phyloP scores from a whole-genome alignment of 305 asterid genomes.

The Fraxinus floribunda region DNA sequence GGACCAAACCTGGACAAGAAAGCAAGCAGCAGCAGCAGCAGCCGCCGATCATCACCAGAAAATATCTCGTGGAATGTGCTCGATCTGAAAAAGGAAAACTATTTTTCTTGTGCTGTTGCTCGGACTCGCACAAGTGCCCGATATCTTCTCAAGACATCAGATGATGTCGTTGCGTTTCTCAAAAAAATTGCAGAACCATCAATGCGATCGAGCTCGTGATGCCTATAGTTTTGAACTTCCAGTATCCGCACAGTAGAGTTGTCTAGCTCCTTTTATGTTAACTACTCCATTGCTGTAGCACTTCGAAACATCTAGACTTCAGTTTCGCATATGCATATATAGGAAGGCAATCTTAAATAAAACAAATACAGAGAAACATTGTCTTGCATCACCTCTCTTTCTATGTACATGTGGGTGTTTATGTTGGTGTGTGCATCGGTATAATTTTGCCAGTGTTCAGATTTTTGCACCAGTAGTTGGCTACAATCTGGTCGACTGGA shows the following conservation, averaged over 20 bases:
- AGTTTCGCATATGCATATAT: not conserved
- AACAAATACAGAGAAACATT: not conserved
- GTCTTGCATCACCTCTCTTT: not conserved
- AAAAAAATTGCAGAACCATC: slow-evolving; percentile 54
- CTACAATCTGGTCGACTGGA: not conserved
- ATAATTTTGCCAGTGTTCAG: not conserved
- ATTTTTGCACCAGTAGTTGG: not conserved
- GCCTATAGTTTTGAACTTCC: slow-evolving; percentile 13
- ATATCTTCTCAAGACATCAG: slow-evolving; percentile 59
- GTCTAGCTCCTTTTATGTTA: slow-evolving; percentile 1
- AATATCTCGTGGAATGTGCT: slow-evolving; percentile 77
- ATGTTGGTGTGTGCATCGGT: not conserved
- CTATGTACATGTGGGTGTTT: not conserved
- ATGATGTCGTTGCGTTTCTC: slow-evolving; percentile 66
- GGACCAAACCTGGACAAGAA: slow-evolving; percentile 40
- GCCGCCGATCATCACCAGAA: slow-evolving; percentile 49
- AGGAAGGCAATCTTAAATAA: not conserved
- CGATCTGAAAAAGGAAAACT: slow-evolving; percentile 88
- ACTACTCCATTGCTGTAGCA: not conserved
- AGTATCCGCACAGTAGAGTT: not conserved
- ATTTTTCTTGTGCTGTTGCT: slow-evolving; percentile 87
- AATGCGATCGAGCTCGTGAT: slow-evolving; percentile 15
- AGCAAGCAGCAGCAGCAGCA: slow-evolving; percentile 22
- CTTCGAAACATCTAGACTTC: not conserved
- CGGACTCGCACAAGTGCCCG: slow-evolving; percentile 79